Conservation (phyloP, 305 asterid genomes). For the Fraxinus platypoda region DNA sequence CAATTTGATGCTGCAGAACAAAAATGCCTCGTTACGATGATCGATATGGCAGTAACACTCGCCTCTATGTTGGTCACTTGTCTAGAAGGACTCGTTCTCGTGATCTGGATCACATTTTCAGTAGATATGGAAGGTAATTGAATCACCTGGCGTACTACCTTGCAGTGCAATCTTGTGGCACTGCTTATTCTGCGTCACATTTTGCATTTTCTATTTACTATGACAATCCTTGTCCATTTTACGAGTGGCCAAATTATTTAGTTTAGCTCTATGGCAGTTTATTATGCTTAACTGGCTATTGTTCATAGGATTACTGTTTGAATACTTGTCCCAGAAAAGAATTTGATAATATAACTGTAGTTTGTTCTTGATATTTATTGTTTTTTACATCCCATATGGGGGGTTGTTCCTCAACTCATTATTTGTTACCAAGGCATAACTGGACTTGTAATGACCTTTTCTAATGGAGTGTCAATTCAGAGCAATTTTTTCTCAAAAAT, state of each 20-base stretch:
- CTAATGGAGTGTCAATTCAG: neutral
- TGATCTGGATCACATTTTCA: conserved; percentile 60
- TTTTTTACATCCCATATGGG: neutral
- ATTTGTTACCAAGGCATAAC: neutral
- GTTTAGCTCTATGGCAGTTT: neutral
- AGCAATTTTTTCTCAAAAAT: neutral
- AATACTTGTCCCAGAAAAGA: neutral
- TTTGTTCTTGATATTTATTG: neutral
- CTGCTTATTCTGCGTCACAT: neutral
- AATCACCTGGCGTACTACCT: neutral
- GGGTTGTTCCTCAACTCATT: neutral
- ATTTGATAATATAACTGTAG: neutral
- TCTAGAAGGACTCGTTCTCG: conserved; percentile 64
- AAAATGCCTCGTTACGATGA: conserved; percentile 73
- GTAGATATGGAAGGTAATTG: conserved; percentile 63
- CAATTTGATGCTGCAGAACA: conserved; percentile 22
- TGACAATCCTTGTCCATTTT: neutral
- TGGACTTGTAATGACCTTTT: neutral
- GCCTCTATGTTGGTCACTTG: conserved; percentile 71
- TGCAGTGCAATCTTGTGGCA: neutral
- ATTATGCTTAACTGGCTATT: conserved; percentile 5
- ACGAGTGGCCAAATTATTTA: neutral
- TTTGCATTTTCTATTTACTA: neutral
- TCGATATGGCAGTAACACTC: conserved; percentile 51
- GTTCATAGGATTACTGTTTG: neutral